Evolutionary conservation across 257 asterid genomes (phyloP).

Genomic region (Leptodermis oblonga): DNA sequence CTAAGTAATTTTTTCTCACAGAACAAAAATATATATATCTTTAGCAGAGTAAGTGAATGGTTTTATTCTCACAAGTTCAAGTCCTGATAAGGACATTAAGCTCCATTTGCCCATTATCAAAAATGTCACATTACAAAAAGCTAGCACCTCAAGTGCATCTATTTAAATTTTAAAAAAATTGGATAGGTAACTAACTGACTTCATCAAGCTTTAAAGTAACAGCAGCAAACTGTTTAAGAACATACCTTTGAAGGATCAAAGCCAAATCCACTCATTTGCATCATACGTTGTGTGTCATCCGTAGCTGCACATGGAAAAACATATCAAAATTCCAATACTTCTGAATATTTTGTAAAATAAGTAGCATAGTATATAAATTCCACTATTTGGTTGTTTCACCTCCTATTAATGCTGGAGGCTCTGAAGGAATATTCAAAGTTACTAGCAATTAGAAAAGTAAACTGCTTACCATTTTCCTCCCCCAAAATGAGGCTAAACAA

Average conservation of each 20-base stretch:
- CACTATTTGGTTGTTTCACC: background rate
- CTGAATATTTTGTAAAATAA: constrained; percentile 9
- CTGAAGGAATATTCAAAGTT: background rate
- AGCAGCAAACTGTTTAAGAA: background rate
- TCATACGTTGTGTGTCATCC: constrained; percentile 92
- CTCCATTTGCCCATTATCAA: background rate
- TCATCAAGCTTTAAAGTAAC: background rate
- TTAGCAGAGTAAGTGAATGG: background rate
- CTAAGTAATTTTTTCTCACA: background rate
- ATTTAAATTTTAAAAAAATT: background rate
- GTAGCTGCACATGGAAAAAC: constrained; percentile 45
- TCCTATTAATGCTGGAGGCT: background rate
- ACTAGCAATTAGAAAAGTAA: background rate
- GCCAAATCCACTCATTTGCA: constrained; percentile 98
- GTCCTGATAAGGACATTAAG: background rate
- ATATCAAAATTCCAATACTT: constrained; percentile 16
- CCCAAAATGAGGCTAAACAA: constrained; percentile 91
- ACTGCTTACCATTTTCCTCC: constrained; percentile 80
- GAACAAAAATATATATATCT: background rate
- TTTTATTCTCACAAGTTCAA: background rate
- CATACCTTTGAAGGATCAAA: constrained; percentile 77
- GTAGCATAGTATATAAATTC: background rate
- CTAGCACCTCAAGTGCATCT: background rate
- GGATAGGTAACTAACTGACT: too few species aligned
- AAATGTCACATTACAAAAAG: background rate